phyloP scores from a whole-genome alignment of 2,329 filamentous ascomycete genomes.

The Pyrenochaeta sp. region DNA sequence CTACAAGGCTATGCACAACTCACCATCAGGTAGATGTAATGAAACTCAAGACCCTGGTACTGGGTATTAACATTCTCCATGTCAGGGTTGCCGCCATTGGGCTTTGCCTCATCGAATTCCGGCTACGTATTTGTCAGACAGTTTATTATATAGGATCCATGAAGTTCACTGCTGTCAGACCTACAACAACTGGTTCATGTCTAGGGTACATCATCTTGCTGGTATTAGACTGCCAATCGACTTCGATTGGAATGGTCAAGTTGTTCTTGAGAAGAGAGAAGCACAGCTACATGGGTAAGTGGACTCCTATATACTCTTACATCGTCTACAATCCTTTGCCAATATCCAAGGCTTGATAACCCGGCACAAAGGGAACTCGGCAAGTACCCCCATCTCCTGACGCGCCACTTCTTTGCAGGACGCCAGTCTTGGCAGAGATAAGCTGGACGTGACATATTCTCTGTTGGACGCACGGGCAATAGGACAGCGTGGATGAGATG shows the following conservation, averaged over 20 bases:
- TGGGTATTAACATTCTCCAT: constrained; percentile 65
- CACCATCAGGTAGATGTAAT: constrained; percentile 66
- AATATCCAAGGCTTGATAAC: constrained; percentile 17
- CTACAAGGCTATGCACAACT: neutral
- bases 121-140: constrained; percentile 34
- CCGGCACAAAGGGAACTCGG: constrained; percentile 13
- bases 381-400: constrained; percentile 20
- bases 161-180: constrained; percentile 1
- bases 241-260: constrained; percentile 4
- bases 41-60: constrained; percentile 66
- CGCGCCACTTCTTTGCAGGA: constrained; percentile 20
- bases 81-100: constrained; percentile 64
- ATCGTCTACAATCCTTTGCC: constrained; percentile 5
- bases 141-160: neutral
- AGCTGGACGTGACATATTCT: constrained; percentile 21
- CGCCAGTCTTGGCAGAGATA: constrained; percentile 45
- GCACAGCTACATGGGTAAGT: constrained; percentile 14
- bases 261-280: constrained; percentile 6
- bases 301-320: constrained; percentile 28
- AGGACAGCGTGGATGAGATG: constrained; percentile 12
- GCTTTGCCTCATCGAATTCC: constrained; percentile 52
- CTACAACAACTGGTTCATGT: constrained; percentile 22
- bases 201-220: constrained; percentile 17
- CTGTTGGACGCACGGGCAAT: constrained; percentile 18
- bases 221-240: neutral